Conservation (phyloP, 108 stramenopile species). For the Pseudonitzschia pungens region DNA sequence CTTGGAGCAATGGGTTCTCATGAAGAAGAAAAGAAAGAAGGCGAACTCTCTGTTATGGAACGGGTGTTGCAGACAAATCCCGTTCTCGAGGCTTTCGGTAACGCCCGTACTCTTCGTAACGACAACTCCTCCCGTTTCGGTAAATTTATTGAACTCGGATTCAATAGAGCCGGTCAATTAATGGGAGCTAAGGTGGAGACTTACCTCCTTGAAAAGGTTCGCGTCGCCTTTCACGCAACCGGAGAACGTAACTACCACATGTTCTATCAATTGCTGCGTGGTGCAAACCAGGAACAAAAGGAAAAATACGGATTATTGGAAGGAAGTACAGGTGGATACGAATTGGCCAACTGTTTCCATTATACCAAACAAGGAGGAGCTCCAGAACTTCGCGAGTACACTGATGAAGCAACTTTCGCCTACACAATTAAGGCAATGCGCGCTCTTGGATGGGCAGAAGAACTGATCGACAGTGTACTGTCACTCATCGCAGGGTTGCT, state of each 20-base stretch:
- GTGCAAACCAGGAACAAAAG: constrained; percentile 83
- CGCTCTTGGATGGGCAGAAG: constrained; percentile 76
- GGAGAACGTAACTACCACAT: constrained; percentile 95
- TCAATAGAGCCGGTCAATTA: constrained; percentile 85
- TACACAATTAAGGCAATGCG: constrained; percentile 86
- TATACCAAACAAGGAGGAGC: constrained; percentile 89
- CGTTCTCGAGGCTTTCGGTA: constrained; percentile 99
- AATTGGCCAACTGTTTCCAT: constrained; percentile 76
- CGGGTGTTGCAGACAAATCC: constrained; percentile 97
- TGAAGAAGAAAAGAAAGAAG: constrained; percentile 46
- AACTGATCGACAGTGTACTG: constrained; percentile 68
- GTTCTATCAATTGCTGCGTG: constrained; percentile 91
- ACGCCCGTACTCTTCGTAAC: constrained; percentile 98
- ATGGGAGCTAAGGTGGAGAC: constrained; percentile 94
- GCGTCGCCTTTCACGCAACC: constrained; percentile 84
- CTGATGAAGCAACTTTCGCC: constrained; percentile 87
- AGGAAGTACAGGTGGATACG: constrained; percentile 75
- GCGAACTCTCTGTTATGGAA: constrained; percentile 82
- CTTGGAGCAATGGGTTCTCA: constrained; percentile 57
- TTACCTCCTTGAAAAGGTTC: constrained; percentile 97
- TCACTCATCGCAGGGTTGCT: constrained; percentile 83
- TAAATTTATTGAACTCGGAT: constrained; percentile 97
- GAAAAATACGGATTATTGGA: constrained; percentile 76
- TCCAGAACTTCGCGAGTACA: constrained; percentile 80
- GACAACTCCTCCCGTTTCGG: constrained; percentile 99